These are phyloP conservation scores for Bipolaris victoriae DNA, from an alignment of 2,329 filamentous ascomycete species.

Conservation along the genomic window DNA sequence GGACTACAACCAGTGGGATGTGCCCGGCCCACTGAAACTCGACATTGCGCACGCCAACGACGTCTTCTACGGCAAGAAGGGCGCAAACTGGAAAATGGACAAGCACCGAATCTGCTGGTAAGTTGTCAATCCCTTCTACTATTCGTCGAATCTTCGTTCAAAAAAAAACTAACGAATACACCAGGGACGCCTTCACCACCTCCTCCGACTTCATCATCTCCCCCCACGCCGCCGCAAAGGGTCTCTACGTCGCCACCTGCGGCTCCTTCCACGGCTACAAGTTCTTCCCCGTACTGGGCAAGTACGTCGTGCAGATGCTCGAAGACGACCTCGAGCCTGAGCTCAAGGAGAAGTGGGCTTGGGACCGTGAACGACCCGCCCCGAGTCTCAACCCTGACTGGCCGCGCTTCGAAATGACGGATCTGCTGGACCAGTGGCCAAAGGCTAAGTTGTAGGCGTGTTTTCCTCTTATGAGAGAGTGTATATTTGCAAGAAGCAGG, in stretches of 20 bases:
- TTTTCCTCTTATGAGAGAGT: too few relatives aligned
- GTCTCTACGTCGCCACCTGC: constrained; percentile 64
- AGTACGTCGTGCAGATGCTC: constrained; percentile 59
- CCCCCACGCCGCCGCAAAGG: constrained; percentile 54
- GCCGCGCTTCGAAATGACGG: constrained; percentile 64
- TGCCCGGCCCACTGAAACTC: constrained; percentile 61
- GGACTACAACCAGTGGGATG: constrained; percentile 70
- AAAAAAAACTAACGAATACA: constrained; percentile 7
- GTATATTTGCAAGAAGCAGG: neutral
- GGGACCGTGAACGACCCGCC: constrained; percentile 65
- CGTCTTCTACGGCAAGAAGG: constrained; percentile 65
- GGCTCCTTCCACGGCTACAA: constrained; percentile 68
- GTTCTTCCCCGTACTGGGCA: constrained; percentile 64
- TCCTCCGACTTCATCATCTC: constrained; percentile 63
- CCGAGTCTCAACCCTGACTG: constrained; percentile 59
- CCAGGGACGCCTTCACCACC: constrained; percentile 68
- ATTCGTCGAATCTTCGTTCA: fast-evolving
- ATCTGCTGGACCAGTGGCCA: constrained; percentile 52
- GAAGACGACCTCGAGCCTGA: constrained; percentile 49
- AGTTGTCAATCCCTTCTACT: constrained; percentile 8
- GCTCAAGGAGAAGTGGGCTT: constrained; percentile 68
- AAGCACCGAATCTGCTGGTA: constrained; percentile 72
- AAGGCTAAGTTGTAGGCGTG: constrained; percentile 33
- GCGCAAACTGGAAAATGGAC: constrained; percentile 63
- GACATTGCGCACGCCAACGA: constrained; percentile 64